Evolutionary conservation across 495 filamentous ascomycete species (phyloP).

Genomic region (Parachaetomium inaequale): DNA sequence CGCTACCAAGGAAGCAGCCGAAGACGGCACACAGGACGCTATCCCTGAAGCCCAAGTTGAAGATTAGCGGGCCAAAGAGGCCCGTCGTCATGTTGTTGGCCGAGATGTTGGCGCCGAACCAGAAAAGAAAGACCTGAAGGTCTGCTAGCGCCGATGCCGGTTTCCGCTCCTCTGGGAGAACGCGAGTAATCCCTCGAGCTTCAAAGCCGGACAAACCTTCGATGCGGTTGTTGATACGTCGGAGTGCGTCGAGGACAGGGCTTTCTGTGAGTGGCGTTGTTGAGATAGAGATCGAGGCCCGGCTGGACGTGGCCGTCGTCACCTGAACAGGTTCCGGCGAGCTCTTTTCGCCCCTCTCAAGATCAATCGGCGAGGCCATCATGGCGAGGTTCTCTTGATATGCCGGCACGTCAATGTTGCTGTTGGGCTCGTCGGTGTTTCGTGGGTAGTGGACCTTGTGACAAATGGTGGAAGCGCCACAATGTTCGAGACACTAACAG

Average conservation of each 20-base stretch:
- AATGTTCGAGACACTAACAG: too few relatives aligned
- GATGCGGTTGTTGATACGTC: conserved; percentile 25
- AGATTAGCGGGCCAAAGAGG: conserved; percentile 68
- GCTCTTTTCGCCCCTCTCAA: background rate
- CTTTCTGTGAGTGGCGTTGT: background rate
- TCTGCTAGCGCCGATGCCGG: conserved; percentile 57
- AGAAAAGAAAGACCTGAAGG: conserved; percentile 62
- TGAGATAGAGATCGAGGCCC: background rate
- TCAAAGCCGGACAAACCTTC: conserved; percentile 55
- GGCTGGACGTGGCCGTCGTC: background rate
- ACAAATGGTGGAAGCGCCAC: too few relatives aligned
- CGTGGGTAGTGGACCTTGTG: too few relatives aligned
- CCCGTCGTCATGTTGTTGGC: conserved; percentile 74
- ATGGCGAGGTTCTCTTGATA: background rate
- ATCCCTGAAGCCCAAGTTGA: conserved; percentile 64
- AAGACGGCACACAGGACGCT: conserved; percentile 63
- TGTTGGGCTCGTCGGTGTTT: too few relatives aligned
- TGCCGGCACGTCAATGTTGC: too few relatives aligned
- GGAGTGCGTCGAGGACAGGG: conserved; percentile 2
- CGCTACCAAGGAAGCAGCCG: conserved; percentile 56
- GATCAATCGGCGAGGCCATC: background rate
- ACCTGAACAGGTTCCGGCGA: background rate
- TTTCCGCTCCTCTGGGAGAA: conserved; percentile 61
- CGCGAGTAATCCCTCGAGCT: conserved; percentile 63
- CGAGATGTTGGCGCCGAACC: conserved; percentile 73